Base-by-base conservation (phyloP, 768 basidiomycete species). In the Candolleomyces efflorescens region DNA sequence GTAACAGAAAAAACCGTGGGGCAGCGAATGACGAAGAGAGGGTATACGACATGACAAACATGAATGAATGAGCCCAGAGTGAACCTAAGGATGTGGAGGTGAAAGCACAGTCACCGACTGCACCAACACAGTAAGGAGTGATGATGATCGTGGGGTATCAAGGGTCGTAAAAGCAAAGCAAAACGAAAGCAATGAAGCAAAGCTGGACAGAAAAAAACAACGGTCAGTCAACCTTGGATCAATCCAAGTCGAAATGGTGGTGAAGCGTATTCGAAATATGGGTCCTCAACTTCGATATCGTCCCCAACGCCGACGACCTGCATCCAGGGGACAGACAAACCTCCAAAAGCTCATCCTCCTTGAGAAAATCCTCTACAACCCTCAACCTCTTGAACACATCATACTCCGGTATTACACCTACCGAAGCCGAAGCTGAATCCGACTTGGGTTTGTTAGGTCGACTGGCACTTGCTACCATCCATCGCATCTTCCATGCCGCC, bases 221-320 rank as follows among this genome's bases (percentile, higher is more conserved):
- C 18, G 17, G 26, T 54, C 27, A 39, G n/a, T n/a, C n/a, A n/a
- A n/a, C n/a, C n/a, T 41, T 22, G 37, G 39, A 5, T 67, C 53
- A 66, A 12, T n/a, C 41, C 44, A 76, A 55, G 64, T 74, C 74
- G 54, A 76, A 76, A 61, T 76, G 72, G 60, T 76, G 74, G 54
- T 72, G 69, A 22, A 76, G 62, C 52, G 70, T 68, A 46, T 68
- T 68, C 46, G 66, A 65, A 59, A 74, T 64, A 62, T 62, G 63
- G 49, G 69, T 67, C 59, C 71, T 60, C 58, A 67, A 68, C 60
- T 58, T 63, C 62, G 61, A 61, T 44, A 78, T 58, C 56, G 72
- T 71, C 22, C 62, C 59, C 54, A 80, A 55, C 44, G 76, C 77
- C 24, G 52, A 60, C 38, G 57, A 56, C 60, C 70, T 65, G 65